Evolutionary conservation across 768 basidiomycete species (phyloP).

Genomic region (Collybia nuda): DNA sequence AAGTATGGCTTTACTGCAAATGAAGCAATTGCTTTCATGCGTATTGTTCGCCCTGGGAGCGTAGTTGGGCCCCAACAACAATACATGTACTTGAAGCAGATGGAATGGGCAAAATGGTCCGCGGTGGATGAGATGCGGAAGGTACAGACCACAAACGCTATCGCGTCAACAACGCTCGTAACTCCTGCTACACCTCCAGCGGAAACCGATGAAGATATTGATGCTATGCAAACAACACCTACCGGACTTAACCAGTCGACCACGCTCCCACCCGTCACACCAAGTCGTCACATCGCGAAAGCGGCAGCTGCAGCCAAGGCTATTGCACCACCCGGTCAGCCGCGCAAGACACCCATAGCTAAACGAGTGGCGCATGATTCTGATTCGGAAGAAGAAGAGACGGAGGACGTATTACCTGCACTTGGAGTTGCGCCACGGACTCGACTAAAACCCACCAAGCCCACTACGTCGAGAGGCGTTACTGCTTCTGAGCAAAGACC

Average conservation of each 20-base stretch:
- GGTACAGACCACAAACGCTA: conserved; percentile 36
- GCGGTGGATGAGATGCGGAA: conserved; percentile 79
- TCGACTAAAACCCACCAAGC: conserved; percentile 37
- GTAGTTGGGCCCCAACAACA: conserved; percentile 94
- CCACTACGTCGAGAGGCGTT: conserved; percentile 41
- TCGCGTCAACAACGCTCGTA: conserved; percentile 45
- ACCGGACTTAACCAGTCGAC: conserved; percentile 23
- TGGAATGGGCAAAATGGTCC: conserved; percentile 93
- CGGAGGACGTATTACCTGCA: conserved; percentile 63
- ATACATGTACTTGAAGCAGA: conserved; percentile 92
- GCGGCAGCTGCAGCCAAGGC: conserved; percentile 70
- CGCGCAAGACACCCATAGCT: conserved; percentile 81
- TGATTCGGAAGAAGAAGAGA: conserved; percentile 61
- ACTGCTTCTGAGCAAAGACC: conserved; percentile 74
- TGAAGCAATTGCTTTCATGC: conserved; percentile 98
- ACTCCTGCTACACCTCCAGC: conserved; percentile 82
- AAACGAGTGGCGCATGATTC: conserved; percentile 71
- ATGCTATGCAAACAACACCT: conserved; percentile 43
- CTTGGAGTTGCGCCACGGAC: conserved; percentile 50
- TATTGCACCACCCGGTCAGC: conserved; percentile 79
- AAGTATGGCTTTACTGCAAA: conserved; percentile 96
- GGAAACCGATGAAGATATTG: conserved; percentile 66
- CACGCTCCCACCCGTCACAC: conserved; percentile 73
- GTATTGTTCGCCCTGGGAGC: conserved; percentile 91
- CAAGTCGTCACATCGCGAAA: conserved; percentile 70